Percentiles rank a stretch among this genome's conserved stretches.
These are phyloP conservation scores for Lichina pygmaea DNA, from an alignment of 495 filamentous ascomycete genomes.

Conservation along the genomic window DNA sequence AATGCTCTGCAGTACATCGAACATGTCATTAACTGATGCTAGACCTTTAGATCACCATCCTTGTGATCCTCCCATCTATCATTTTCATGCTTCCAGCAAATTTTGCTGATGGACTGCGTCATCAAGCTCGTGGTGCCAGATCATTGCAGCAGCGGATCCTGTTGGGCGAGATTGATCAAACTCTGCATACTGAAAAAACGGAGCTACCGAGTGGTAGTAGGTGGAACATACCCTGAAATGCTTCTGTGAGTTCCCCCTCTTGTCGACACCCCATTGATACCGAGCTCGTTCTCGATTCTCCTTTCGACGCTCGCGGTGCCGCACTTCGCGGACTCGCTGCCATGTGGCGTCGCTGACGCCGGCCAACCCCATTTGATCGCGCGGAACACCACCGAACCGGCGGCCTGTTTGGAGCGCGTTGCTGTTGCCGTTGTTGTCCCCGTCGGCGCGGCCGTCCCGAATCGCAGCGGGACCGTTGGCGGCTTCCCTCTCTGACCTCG, in stretches of 20 bases:
- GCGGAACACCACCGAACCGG: slow-evolving; percentile 34
- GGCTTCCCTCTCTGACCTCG: slow-evolving; percentile 29
- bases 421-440: slow-evolving; percentile 17
- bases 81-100: too few species aligned
- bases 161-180: not conserved
- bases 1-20: too few species aligned
- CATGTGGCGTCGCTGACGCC: slow-evolving; percentile 46
- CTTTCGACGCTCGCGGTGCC: slow-evolving; percentile 37
- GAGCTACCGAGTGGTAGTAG: not conserved
- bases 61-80: too few species aligned
- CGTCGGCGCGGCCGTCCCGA: slow-evolving; percentile 14
- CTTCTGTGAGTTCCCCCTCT: slow-evolving; percentile 41
- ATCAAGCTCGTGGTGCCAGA: too few species aligned
- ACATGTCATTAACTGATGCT: too few species aligned
- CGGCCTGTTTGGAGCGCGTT: slow-evolving; percentile 20
- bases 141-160: slow-evolving; percentile 2
- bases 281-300: slow-evolving; percentile 29
- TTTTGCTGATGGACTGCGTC: too few species aligned
- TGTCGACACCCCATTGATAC: slow-evolving; percentile 34
- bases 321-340: slow-evolving; percentile 28
- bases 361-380: slow-evolving; percentile 50
- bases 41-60: too few species aligned
- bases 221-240: slow-evolving; percentile 37
- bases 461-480: slow-evolving; percentile 7
- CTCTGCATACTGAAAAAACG: not conserved